Conservation (phyloP, 2,329 filamentous ascomycete genomes). For the Phyllosticta citribraziliensis region DNA sequence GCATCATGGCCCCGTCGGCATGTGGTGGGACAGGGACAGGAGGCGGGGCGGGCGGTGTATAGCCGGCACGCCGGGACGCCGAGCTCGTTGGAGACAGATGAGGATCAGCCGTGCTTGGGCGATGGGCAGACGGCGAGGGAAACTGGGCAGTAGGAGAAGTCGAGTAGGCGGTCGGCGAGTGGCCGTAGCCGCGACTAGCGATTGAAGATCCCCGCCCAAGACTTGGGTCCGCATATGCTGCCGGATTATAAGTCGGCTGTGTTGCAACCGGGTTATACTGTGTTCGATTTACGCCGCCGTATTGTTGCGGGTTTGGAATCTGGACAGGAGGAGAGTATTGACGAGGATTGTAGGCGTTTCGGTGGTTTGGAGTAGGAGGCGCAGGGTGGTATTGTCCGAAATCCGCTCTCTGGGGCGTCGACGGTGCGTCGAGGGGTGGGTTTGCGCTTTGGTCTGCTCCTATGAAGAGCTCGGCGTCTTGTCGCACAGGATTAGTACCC, state of each 20-base stretch:
- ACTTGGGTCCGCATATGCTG: slow-evolving; percentile 31
- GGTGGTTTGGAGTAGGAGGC: slow-evolving; percentile 21
- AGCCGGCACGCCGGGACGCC: slow-evolving; percentile 16
- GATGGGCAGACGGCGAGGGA: not conserved
- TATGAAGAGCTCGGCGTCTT: slow-evolving; percentile 55
- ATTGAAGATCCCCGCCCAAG: slow-evolving; percentile 18
- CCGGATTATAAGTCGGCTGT: slow-evolving; percentile 36
- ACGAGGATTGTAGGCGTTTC: slow-evolving; percentile 51
- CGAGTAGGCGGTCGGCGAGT: slow-evolving; percentile 22
- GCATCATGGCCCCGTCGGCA: slow-evolving; percentile 16
- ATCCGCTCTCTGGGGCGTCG: slow-evolving; percentile 21
- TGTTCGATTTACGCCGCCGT: slow-evolving; percentile 29
- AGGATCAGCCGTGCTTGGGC: not conserved
- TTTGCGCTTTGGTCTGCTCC: slow-evolving; percentile 18
- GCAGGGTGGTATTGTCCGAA: slow-evolving; percentile 44
- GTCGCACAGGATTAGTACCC: slow-evolving; percentile 27
- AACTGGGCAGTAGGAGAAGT: slow-evolving; percentile 12
- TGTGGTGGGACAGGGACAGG: slow-evolving; percentile 25
- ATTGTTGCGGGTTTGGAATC: slow-evolving; percentile 56
- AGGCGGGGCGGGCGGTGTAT: slow-evolving; percentile 26
- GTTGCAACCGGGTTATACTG: slow-evolving; percentile 21
- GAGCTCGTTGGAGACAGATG: not conserved
- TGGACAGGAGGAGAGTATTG: slow-evolving; percentile 41
- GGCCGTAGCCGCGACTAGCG: slow-evolving; percentile 26
- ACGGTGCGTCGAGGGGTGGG: slow-evolving; percentile 17